phyloP scores from a whole-genome alignment of 2,329 filamentous ascomycete genomes.

The Colletotrichum sp. region DNA sequence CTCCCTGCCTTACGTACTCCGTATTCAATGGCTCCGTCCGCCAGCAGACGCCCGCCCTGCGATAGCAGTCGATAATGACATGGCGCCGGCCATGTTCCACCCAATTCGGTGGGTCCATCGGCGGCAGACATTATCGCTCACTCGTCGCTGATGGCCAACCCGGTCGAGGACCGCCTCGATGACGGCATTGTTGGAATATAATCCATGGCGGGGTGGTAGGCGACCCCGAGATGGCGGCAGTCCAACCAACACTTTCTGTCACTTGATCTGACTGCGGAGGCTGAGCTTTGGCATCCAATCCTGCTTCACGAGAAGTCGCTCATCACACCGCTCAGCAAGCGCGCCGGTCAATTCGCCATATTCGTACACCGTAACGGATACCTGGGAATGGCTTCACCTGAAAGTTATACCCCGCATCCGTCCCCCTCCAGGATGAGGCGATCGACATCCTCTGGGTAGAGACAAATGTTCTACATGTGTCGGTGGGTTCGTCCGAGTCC shows the following conservation, averaged over 20 bases:
- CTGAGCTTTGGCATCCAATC: not conserved
- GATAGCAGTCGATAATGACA: conserved; percentile 2
- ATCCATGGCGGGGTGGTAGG: conserved; percentile 6
- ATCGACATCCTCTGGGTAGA: not conserved
- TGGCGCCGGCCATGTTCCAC: not conserved
- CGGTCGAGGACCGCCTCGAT: not conserved
- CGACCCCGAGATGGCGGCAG: conserved; percentile 1
- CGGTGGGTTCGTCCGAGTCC: not conserved
- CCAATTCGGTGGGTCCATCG: not conserved
- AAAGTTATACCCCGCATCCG: not conserved
- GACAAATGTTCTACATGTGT: not conserved
- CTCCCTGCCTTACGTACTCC: not conserved
- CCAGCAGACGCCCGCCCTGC: not conserved
- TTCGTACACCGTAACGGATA: not conserved
- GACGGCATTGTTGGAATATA: conserved; percentile 10
- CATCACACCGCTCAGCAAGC: conserved; percentile 14
- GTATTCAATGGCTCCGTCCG: not conserved
- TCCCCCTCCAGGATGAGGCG: not conserved
- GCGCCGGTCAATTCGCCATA: not conserved
- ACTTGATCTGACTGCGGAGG: not conserved
- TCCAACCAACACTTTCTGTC: not conserved
- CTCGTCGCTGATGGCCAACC: not conserved
- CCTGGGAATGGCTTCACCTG: conserved; percentile 11
- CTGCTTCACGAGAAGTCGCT: not conserved
- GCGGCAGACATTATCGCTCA: conserved; percentile 5